A percentile compares a stretch with the other conserved stretches of the same genome.
Evolutionary conservation across 345 rosid genomes (phyloP).

Genomic region (Geranium rotundifolium): DNA sequence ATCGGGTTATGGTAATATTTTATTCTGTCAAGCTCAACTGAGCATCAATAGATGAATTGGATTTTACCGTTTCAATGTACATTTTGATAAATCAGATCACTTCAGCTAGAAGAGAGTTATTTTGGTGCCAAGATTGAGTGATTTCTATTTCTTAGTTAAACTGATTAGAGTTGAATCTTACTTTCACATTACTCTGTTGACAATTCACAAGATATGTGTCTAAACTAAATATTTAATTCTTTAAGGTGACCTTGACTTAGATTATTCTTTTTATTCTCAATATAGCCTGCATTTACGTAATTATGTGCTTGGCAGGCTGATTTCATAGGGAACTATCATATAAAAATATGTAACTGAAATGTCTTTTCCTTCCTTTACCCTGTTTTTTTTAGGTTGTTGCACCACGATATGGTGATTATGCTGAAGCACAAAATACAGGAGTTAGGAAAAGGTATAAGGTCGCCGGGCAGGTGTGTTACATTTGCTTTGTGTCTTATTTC

Average conservation of each 20-base stretch:
- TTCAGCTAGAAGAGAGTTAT: not conserved
- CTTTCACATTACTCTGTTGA: not conserved
- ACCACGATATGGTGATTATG: conserved; percentile 74
- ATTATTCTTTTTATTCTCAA: too few species aligned
- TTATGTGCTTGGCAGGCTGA: too few species aligned
- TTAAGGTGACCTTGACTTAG: not conserved
- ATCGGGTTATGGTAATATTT: conserved; percentile 76
- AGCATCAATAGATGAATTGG: not conserved
- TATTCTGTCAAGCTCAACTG: not conserved
- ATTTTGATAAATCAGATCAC: not conserved
- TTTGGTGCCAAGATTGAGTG: not conserved
- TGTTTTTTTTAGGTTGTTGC: conserved; percentile 53
- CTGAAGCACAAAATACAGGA: conserved; percentile 50
- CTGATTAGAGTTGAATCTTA: not conserved
- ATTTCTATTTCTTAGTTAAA: too few species aligned
- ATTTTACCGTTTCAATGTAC: not conserved
- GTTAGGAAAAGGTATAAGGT: conserved; percentile 65
- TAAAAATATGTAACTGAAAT: not conserved
- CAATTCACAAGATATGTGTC: not conserved
- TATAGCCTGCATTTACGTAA: too few species aligned
- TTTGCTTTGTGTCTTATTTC: not conserved
- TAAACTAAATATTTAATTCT: too few species aligned
- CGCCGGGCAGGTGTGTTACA: conserved; percentile 55
- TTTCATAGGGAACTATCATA: not conserved
- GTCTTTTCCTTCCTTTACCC: not conserved